Base-by-base conservation (phyloP, 352 stramenopile species). In the Phytophthora cajani region DNA sequence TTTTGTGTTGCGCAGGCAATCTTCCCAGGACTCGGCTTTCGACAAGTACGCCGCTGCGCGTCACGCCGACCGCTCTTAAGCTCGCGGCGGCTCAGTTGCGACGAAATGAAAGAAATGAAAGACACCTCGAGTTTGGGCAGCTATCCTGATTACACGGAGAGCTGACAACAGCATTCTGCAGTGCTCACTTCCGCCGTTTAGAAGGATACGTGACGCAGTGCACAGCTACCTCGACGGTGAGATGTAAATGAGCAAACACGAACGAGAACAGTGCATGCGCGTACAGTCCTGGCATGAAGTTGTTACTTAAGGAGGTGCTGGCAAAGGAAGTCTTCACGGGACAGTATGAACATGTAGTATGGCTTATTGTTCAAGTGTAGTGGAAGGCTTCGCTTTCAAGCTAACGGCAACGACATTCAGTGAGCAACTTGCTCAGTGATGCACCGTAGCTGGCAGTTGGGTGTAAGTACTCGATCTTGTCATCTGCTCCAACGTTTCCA, bases 391-490 rank as follows among this genome's bases (percentile, higher is more conserved):
- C 2, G 23, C 23, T 27, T 27, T 27, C 23, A 27, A 27, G 23
- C 23, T 27, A 27, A 27, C 23, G 23, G 23, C 23, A 4, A 27
- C 23, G 23, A 27, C 21, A 23, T 23, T 23, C 21, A 23, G 21
- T 23, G 21, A 23, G 21, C 21, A 23, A 23, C 56, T 67, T 23
- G 21, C 21, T 23, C 21, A 23, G 21, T 23, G 21, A 23, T 23
- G 21, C 21, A 88, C 73, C 77, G 78, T 53, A 95, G 69, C 64
- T 95, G 85, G 49, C 79, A 84, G 69, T 94, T 94, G 62, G 94
- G 92, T 23, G 21, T 23, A 23, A 23, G 67, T 95, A 94, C 72
- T 95, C 88, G 54, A 95, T 93, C 74, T 93, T 91, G 65, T 95
- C 84, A 32, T 94, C 42, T 93, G 81, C 64, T 90, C 83, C 3